Conservation (phyloP, 257 asterid species). For the Petunia axillaris region DNA sequence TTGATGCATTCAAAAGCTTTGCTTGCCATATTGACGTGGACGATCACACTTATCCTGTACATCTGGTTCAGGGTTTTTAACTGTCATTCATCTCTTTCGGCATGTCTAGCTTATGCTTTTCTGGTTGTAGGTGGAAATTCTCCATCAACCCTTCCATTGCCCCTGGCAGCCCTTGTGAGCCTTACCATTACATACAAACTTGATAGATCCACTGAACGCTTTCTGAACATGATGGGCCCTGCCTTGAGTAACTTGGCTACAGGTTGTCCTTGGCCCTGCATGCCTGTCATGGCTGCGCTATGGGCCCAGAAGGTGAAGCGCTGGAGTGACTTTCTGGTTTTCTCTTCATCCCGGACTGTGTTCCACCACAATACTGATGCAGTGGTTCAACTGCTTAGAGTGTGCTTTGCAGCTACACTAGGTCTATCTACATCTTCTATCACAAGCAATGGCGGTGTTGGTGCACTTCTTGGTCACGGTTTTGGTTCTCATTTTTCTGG, state of each 20-base stretch:
- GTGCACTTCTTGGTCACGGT: slow-evolving; percentile 97
- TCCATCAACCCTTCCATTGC: slow-evolving; percentile 78
- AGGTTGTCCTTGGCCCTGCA: slow-evolving; percentile 98
- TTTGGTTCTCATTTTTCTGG: slow-evolving; percentile 77
- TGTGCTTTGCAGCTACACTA: slow-evolving; percentile 75
- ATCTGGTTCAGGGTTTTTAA: neutral
- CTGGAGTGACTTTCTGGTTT: slow-evolving; percentile 89
- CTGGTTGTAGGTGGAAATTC: slow-evolving; percentile 66
- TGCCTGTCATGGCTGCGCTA: slow-evolving; percentile 77
- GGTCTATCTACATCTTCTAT: slow-evolving; percentile 64
- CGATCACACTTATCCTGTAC: neutral
- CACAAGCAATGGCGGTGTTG: slow-evolving; percentile 71
- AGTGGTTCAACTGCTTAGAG: slow-evolving; percentile 83
- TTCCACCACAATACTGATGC: slow-evolving; percentile 89
- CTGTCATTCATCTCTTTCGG: slow-evolving; percentile 6
- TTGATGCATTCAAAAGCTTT: neutral
- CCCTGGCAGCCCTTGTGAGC: slow-evolving; percentile 91
- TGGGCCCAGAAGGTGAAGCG: slow-evolving; percentile 96
- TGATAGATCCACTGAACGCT: slow-evolving; percentile 63
- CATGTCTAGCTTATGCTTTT: slow-evolving; percentile 21
- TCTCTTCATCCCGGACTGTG: slow-evolving; percentile 81
- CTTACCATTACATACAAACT: slow-evolving; percentile 93
- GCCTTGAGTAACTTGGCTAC: slow-evolving; percentile 72
- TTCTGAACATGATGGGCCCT: slow-evolving; percentile 67
- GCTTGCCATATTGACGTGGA: neutral